Evolutionary conservation across 2,329 filamentous ascomycete genomes (phyloP), one percentile per base, ranked within the genome.

Genomic region (Metarhizium album): DNA sequence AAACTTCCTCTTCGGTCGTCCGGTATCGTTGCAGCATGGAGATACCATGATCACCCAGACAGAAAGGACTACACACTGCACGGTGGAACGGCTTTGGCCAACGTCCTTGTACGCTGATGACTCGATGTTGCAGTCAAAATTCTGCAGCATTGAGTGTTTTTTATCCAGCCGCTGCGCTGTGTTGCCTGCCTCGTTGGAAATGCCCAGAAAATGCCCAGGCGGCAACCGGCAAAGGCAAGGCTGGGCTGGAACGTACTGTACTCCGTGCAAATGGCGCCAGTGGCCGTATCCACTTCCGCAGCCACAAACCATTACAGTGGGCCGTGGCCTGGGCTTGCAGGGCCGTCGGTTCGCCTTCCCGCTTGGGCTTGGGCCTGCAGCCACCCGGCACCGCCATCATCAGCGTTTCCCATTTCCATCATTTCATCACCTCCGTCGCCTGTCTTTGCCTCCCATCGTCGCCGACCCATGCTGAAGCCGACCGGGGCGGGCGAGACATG

Each of bases 181-280:
- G 29, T 7, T 4, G 20, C 24, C 4, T 24, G 23, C 13, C n/a
- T 37, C 35, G 13, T 42, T 38, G 33, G 24, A 29, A 33, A 40
- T 5, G 35, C 24, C 35, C 22, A 42, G 46, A 48, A 33, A 48
- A 33, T 27, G 47, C 47, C 47, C 47, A 49, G 47, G 29, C 37
- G 47, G 47, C 40, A 31, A 35, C 9, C 47, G 47, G 47, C 47
- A 45, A 33, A 33, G 24, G 47, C 46, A n/a, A n/a, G n/a, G n/a
- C n/a, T n/a, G n/a, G n/a, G n/a, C n/a, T n/a, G n/a, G n/a, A n/a
- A n/a, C n/a, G n/a, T n/a, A n/a, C n/a, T n/a, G n/a, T n/a, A n/a
- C n/a, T n/a, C n/a, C n/a, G n/a, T n/a, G n/a, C n/a, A n/a, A n/a
- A n/a, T n/a, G n/a, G n/a, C n/a, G n/a, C n/a, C n/a, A n/a, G n/a